Conservation (phyloP, 331 rosid species). For the Quercus lobata region DNA sequence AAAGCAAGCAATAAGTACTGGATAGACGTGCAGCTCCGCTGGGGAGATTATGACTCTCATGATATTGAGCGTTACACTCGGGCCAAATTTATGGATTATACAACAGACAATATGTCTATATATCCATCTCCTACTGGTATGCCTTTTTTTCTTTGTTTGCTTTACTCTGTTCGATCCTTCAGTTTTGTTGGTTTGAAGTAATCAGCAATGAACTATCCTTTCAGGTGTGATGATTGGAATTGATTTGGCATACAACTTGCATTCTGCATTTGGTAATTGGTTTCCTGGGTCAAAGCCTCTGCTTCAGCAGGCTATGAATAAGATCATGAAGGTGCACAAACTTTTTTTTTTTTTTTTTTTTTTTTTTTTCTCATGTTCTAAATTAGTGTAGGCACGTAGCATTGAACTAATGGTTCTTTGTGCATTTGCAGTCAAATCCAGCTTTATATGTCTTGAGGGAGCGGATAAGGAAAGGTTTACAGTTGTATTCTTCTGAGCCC, state of each 20-base stretch:
- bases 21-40: slow-evolving; percentile 94
- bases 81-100: slow-evolving; percentile 97
- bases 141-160: neutral
- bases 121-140: slow-evolving; percentile 97
- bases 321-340: slow-evolving; percentile 87
- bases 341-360: neutral
- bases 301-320: slow-evolving; percentile 97
- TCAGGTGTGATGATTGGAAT: slow-evolving; percentile 97
- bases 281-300: slow-evolving; percentile 97
- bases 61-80: slow-evolving; percentile 97
- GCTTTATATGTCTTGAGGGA: slow-evolving; percentile 95
- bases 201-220: slow-evolving; percentile 15
- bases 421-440: slow-evolving; percentile 90
- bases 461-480: slow-evolving; percentile 95
- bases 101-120: slow-evolving; percentile 97
- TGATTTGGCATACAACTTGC: slow-evolving; percentile 93
- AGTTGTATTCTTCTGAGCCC: slow-evolving; percentile 97
- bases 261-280: slow-evolving; percentile 99
- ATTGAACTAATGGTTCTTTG: neutral
- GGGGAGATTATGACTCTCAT: slow-evolving; percentile 99
- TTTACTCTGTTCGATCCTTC: neutral
- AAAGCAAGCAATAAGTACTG: slow-evolving; percentile 98
- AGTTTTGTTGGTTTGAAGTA: neutral
- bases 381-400: neutral
- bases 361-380: neutral